Conservation (phyloP, 2,329 filamentous ascomycete species). For the Phialocephala subalpina region DNA sequence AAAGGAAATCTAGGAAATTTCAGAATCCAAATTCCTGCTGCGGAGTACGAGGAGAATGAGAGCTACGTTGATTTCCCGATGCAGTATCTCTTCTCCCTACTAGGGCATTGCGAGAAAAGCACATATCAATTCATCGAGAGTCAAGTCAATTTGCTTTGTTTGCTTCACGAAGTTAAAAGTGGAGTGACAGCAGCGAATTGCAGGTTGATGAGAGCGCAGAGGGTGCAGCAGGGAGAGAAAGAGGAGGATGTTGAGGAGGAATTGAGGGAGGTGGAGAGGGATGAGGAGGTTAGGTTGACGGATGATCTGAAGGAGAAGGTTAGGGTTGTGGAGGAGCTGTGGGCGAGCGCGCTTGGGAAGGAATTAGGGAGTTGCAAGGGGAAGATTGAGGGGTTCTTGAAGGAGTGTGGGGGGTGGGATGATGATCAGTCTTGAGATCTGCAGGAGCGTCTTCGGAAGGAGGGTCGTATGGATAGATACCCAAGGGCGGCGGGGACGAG, state of each 20-base stretch:
- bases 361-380: constrained; percentile 77
- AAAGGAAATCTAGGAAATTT: constrained; percentile 39
- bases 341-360: constrained; percentile 85
- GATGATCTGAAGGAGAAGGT: constrained; percentile 94
- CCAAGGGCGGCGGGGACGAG: neutral
- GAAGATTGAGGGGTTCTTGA: constrained; percentile 75
- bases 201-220: constrained; percentile 72
- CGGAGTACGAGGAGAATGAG: constrained; percentile 89
- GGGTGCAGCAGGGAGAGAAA: constrained; percentile 48
- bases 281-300: constrained; percentile 76
- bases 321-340: constrained; percentile 87
- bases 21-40: constrained; percentile 75
- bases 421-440: constrained; percentile 33
- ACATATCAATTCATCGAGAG: constrained; percentile 97
- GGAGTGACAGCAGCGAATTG: constrained; percentile 75
- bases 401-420: constrained; percentile 87
- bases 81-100: constrained; percentile 87
- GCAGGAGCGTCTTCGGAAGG: neutral
- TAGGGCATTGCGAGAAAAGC: constrained; percentile 89
- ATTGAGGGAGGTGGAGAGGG: constrained; percentile 64
- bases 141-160: constrained; percentile 88
- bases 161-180: constrained; percentile 90
- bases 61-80: constrained; percentile 81
- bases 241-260: constrained; percentile 49
- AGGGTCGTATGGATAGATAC: neutral